Evolutionary conservation across 345 rosid genomes (phyloP).

Genomic region (Syzygium jambos): DNA sequence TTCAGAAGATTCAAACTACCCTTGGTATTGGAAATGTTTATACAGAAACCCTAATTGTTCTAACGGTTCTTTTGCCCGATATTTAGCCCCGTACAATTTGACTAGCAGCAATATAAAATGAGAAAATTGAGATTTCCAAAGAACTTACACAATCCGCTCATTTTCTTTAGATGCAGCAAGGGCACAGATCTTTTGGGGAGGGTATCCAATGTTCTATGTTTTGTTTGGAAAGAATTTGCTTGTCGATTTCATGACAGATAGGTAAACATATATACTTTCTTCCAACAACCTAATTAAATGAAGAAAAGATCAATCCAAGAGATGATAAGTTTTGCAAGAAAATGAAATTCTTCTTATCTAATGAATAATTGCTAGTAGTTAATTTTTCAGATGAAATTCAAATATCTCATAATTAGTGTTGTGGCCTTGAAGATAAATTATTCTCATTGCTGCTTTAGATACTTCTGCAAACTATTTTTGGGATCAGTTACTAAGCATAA

Average conservation of each 20-base stretch:
- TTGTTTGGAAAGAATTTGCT: background rate
- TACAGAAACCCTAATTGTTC: background rate
- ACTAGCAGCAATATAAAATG: background rate
- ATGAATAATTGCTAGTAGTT: background rate
- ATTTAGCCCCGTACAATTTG: background rate
- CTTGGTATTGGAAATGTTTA: background rate
- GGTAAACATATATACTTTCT: background rate
- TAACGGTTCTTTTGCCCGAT: background rate
- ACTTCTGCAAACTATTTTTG: background rate
- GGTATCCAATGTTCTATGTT: background rate
- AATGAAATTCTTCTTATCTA: background rate
- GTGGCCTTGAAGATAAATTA: background rate
- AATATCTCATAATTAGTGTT: background rate
- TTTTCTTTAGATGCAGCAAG: background rate
- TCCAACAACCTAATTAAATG: background rate
- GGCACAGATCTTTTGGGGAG: background rate
- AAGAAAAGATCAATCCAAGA: background rate
- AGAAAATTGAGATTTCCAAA: background rate
- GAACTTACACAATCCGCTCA: background rate
- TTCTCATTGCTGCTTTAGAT: background rate
- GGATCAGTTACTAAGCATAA: background rate
- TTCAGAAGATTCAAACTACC: background rate
- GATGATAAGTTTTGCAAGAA: background rate
- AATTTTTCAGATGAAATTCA: background rate
- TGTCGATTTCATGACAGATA: background rate